A percentile compares a stretch with the other conserved stretches of the same genome.
phyloP scores from a whole-genome alignment of 2,329 filamentous ascomycete genomes.

The Alternaria dauci region DNA sequence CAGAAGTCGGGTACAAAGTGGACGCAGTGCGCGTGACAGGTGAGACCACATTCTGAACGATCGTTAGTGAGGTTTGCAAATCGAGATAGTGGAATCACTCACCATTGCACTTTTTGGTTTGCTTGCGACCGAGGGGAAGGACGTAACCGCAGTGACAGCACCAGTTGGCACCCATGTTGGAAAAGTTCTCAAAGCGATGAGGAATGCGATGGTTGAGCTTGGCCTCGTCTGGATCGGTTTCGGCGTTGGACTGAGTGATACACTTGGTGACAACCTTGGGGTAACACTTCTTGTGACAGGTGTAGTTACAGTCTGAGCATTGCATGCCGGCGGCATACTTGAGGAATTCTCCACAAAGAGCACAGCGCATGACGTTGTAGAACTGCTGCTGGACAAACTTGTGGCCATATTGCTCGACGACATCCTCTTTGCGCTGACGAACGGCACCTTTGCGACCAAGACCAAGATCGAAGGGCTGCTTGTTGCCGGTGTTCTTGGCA shows the following conservation, averaged over 20 bases:
- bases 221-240: slow-evolving; percentile 97
- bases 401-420: slow-evolving; percentile 98
- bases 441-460: slow-evolving; percentile 95
- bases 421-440: slow-evolving; percentile 95
- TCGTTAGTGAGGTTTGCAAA: slow-evolving; percentile 29
- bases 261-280: slow-evolving; percentile 97
- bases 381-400: slow-evolving; percentile 99
- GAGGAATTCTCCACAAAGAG: slow-evolving; percentile 95
- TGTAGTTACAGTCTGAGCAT: slow-evolving; percentile 99
- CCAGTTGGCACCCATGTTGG: slow-evolving; percentile 98
- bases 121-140: slow-evolving; percentile 92
- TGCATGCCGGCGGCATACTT: slow-evolving; percentile 99
- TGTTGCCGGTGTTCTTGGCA: slow-evolving; percentile 86
- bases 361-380: slow-evolving; percentile 99
- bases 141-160: slow-evolving; percentile 99
- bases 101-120: slow-evolving; percentile 90
- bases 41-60: slow-evolving; percentile 81
- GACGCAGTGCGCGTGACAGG: slow-evolving; percentile 88
- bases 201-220: slow-evolving; percentile 99
- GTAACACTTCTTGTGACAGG: slow-evolving; percentile 98
- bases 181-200: slow-evolving; percentile 95
- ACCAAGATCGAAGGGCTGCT: slow-evolving; percentile 83
- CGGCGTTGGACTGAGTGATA: slow-evolving; percentile 98
- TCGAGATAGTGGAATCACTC: slow-evolving; percentile 44
- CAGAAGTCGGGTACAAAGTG: slow-evolving; percentile 98